Base-by-base conservation (phyloP, 768 basidiomycete genomes). In the Paxillus involutus region DNA sequence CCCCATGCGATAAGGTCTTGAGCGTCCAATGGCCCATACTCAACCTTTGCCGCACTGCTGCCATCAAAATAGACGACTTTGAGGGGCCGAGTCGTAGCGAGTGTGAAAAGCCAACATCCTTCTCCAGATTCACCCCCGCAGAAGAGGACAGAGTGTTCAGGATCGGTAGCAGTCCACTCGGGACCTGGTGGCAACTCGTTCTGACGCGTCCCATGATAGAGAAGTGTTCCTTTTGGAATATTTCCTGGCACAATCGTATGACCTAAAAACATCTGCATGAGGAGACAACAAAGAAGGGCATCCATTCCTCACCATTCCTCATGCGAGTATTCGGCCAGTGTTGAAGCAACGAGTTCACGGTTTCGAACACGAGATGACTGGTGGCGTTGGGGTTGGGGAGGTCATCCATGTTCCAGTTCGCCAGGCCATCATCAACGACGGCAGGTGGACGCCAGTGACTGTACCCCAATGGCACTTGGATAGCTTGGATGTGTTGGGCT, bases 321-420 rank as follows among this genome's bases (percentile, higher is more conserved):
- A 67, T 69, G 12, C 69, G 63, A 1, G 70, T 72, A 51, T 75
- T 75, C 3, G 73, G 65, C 73, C 73, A 76, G 24, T 69, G 65
- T 44, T 77, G 75, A 12, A 77, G 63, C 6, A 74, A 53, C 4
- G 70, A 65, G 41, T 59, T 59, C 10, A 74, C 61, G 2, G 68
- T 65, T 36, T 71, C 68, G 45, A 76, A 76, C 12, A 75, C 59
- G 33, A 75, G 58, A 47, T 72, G 63, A 16, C 61, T 55, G 4
- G 74, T 73, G 16, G 60, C 58, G 46, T 72, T 66, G 19, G 61
- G 60, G 35, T 57, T 51, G 4, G 68, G 69, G 2, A 54, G 43
- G n/a, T 44, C 14, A n/a, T 58, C 51, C 6, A 70, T 51, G 52
- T 51, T 51, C 67, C 70, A 71, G 29, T 51, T 32, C 4, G 11